These are phyloP conservation scores for Thecaphora thlaspeos DNA, from an alignment of 1,284 basidiomycete species.

Conservation along the genomic window DNA sequence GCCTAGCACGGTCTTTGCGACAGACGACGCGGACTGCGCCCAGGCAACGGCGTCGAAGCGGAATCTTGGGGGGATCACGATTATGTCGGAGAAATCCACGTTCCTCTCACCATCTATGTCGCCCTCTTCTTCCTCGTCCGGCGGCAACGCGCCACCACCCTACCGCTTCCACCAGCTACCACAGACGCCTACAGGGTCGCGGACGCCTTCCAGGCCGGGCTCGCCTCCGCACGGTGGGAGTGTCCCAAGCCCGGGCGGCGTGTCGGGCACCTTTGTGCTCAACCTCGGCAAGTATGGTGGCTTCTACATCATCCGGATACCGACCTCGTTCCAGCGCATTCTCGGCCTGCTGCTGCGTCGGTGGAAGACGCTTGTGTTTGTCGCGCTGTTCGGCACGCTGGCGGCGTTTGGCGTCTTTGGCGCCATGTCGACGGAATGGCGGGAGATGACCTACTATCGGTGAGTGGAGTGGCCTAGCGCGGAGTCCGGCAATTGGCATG, in stretches of 20 bases:
- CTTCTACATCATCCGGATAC: conserved; percentile 45
- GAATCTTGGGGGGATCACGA: too few species aligned
- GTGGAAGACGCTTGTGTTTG: conserved; percentile 53
- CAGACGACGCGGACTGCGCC: too few species aligned
- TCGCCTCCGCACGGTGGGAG: conserved; percentile 49
- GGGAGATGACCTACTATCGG: conserved; percentile 56
- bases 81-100: conserved; percentile 36
- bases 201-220: conserved; percentile 38
- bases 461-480: conserved; percentile 9
- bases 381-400: conserved; percentile 41
- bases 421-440: conserved; percentile 55
- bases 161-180: conserved; percentile 50
- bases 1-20: too few species aligned
- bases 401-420: conserved; percentile 50
- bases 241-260: conserved; percentile 30
- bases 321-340: conserved; percentile 30
- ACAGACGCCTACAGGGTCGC: conserved; percentile 41
- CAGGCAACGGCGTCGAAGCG: too few species aligned
- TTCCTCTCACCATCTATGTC: conserved; percentile 44
- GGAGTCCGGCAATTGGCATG: too few species aligned
- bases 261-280: conserved; percentile 44
- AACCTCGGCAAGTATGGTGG: conserved; percentile 48
- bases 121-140: conserved; percentile 42
- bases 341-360: conserved; percentile 40
- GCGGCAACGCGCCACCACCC: conserved; percentile 45